Evolutionary conservation across 495 filamentous ascomycete species (phyloP), one percentile per base, ranked within the genome.

Genomic region (Aspergillus affinis): DNA sequence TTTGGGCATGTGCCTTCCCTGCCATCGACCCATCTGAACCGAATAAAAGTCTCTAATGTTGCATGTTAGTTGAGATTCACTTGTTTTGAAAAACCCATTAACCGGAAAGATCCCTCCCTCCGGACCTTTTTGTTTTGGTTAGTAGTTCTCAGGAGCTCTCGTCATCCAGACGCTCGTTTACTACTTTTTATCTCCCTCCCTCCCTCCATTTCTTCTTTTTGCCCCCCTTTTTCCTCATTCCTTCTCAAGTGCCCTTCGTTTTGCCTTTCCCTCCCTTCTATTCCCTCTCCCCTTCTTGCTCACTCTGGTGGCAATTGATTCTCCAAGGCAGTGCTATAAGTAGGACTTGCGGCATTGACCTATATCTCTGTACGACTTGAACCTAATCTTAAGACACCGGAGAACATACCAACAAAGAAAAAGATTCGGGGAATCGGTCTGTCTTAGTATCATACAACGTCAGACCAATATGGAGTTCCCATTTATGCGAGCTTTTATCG

Each of bases 401-500:
- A 57, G 44, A 57, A 23, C 12, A 18, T 19, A 57, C 9, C 46
- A 48, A 48, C 17, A 26, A 46, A 49, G 7, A 61, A 36, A 15
- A 52, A 19, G 44, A 23, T 9, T 12, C 12, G 56, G 29, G 30
- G 19, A 23, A 26, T 53, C 26, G 51, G 29, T 57, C 17, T 41
- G 32, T 44, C 30, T n/a, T 58, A n/a, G n/a, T n/a, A n/a, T n/a
- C n/a, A n/a, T n/a, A 69, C 54, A 41, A 1, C 9, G 36, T 41
- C 36, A 10, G 36, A 15, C 12, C 36, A 41, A 15, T 15, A 80
- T 80, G 77, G 72, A 73, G 50, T 77, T 78, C 61, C 75, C 77
- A 48, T 80, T 75, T 60, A 68, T 80, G 72, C 69, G 75, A 69
- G 75, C 72, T 26, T 81, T 81, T 58, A 67, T 79, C 55, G 70